These are phyloP conservation scores for Flaveria ramosissima DNA, from an alignment of 129 eudicot species.

Conservation along the genomic window DNA sequence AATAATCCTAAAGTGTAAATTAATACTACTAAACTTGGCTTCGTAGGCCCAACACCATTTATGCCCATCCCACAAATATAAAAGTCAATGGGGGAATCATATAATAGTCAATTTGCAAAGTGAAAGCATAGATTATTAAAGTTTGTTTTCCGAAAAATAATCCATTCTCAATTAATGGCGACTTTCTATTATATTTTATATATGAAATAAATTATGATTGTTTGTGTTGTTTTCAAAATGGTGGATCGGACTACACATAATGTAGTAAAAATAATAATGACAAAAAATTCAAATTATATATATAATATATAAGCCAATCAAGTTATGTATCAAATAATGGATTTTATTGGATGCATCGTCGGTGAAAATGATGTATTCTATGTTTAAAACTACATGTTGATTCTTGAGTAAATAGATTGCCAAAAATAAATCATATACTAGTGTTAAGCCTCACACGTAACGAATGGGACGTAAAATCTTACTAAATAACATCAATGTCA, in stretches of 20 bases:
- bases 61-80: background rate
- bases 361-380: no score
- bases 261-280: background rate
- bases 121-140: background rate
- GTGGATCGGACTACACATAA: background rate
- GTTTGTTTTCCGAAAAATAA: background rate
- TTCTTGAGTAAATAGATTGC: no score
- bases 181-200: background rate
- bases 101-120: background rate
- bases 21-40: background rate
- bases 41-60: background rate
- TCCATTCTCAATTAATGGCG: background rate
- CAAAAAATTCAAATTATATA: no score
- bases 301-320: no score
- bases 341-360: no score
- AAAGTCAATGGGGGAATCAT: slow-evolving; percentile 7
- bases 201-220: background rate
- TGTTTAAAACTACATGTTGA: no score
- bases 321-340: no score
- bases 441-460: no score
- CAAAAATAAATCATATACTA: no score
- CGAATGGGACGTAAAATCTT: no score
- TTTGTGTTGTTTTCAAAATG: background rate
- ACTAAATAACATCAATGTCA: no score
- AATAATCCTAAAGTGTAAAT: background rate